Conservation (phyloP, 768 basidiomycete species). For the Auricularia sp. region DNA sequence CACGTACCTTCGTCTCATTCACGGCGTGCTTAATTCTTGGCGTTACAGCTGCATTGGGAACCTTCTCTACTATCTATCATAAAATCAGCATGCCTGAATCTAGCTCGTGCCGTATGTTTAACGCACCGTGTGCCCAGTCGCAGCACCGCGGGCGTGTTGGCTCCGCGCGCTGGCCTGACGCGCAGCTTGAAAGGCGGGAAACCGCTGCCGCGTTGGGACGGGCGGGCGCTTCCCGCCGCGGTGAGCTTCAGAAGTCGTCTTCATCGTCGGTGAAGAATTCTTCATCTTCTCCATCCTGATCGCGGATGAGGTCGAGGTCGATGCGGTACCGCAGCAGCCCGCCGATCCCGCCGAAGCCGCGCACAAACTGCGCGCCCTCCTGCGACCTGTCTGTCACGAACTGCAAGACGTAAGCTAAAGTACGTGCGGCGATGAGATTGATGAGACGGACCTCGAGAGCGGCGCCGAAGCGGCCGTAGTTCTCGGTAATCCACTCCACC, state of each 20-base stretch:
- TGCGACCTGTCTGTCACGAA: constrained; percentile 95
- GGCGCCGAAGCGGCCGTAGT: constrained; percentile 96
- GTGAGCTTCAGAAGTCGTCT: constrained; percentile 67
- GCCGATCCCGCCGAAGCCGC: constrained; percentile 97
- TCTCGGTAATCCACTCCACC: constrained; percentile 98
- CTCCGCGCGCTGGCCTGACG: too few species aligned
- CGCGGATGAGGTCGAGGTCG: constrained; percentile 78
- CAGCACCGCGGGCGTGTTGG: too few species aligned
- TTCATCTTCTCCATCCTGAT: constrained; percentile 57
- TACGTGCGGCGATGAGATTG: neutral
- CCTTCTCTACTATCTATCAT: too few species aligned
- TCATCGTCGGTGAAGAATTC: constrained; percentile 77
- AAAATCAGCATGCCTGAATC: too few species aligned
- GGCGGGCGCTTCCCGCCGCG: constrained; percentile 36
- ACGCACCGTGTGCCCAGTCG: too few species aligned
- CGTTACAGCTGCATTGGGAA: too few species aligned
- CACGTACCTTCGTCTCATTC: too few species aligned
- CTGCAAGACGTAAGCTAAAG: constrained; percentile 8
- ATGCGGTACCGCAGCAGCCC: constrained; percentile 95
- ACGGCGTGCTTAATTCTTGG: too few species aligned
- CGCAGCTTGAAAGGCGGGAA: too few species aligned
- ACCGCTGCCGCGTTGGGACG: neutral
- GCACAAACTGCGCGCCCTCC: constrained; percentile 96
- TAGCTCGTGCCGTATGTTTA: too few species aligned
- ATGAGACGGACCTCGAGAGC: constrained; percentile 49